Conservation (phyloP, 164 flowering plant species). For the Vitis amurensis region DNA sequence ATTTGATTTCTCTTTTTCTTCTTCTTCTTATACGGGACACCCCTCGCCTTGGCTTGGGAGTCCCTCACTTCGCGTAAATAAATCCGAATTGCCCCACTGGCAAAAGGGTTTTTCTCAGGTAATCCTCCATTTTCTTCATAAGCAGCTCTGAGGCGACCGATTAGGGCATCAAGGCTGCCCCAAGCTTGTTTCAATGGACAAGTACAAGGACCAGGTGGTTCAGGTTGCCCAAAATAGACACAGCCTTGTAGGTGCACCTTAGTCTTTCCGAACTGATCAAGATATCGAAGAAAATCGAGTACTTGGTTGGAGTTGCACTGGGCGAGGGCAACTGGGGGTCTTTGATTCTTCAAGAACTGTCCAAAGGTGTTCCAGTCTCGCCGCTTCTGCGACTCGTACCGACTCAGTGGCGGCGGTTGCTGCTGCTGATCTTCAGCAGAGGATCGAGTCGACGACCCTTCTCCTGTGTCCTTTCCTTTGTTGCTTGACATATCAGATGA, state of each 20-base stretch:
- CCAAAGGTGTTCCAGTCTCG: slow-evolving; percentile 67
- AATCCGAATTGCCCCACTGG: slow-evolving; percentile 48
- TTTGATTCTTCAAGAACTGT: slow-evolving; percentile 57
- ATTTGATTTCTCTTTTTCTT: slow-evolving; percentile 41
- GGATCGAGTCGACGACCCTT: slow-evolving; percentile 19
- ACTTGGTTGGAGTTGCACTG: slow-evolving; percentile 55
- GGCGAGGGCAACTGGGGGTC: slow-evolving; percentile 46
- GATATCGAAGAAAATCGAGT: slow-evolving; percentile 52
- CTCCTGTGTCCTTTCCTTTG: slow-evolving; percentile 32
- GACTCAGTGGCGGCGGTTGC: slow-evolving; percentile 37
- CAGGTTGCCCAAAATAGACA: slow-evolving; percentile 56
- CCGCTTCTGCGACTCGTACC: slow-evolving; percentile 63
- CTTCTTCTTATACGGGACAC: slow-evolving; percentile 59
- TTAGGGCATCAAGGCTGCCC: slow-evolving; percentile 65
- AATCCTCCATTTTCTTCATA: slow-evolving; percentile 59
- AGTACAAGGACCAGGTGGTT: slow-evolving; percentile 58
- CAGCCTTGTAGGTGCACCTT: slow-evolving; percentile 62
- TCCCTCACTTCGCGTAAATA: slow-evolving; percentile 57
- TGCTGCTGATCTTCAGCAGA: slow-evolving; percentile 8
- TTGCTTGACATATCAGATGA: slow-evolving; percentile 19
- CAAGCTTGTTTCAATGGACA: slow-evolving; percentile 66
- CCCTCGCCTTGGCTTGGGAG: slow-evolving; percentile 56
- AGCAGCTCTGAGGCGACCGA: slow-evolving; percentile 65
- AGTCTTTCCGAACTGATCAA: slow-evolving; percentile 65
- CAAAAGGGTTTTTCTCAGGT: slow-evolving; percentile 60